Base-by-base conservation (phyloP, 208 protist species). In the Trypanosoma brucei region DNA sequence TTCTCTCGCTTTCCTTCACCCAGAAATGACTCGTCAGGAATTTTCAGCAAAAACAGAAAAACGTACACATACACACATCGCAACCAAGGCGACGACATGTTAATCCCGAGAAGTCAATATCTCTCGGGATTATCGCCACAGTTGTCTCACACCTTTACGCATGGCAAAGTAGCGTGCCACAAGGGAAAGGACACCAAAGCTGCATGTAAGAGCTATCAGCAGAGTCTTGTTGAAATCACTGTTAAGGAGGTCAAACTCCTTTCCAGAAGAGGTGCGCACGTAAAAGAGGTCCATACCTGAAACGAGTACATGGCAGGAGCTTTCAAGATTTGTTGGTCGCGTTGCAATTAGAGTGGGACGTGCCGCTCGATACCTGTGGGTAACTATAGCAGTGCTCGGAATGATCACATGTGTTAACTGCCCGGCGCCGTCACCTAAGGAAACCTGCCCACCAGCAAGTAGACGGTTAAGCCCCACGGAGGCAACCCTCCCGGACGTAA, bases 161-260 rank as follows among this genome's bases (percentile, higher is more conserved):
- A 49, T 79, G n/a, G 88, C 83, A 54, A 94, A 76, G 62, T 91
- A 88, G 14, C 83, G 80, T 48, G 63, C 76, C 2, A 93, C 48
- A 14, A 92, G 46, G 5, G 84, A 84, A 6, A 89, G 60, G 13
- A 71, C 72, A 30, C 76, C 76, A 61, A 96, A 86, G 50, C 64
- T 70, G 44, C 55, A 71, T 2, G 84, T 79, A 30, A 95, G 73
- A 1, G 77, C 59, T 36, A 97, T 73, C 9, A 97, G 78, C 14
- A 91, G 71, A 2, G 70, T 78, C 65, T 96, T 92, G 75, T 91
- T 93, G 72, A 96, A 97, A 62, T 96, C 92, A 55, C 80, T 92
- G 69, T 95, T 94, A 7, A 97, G 79, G 30, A 96, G 59, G 57
- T 97, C 92, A 65, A 96, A 97, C 40, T 86, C 79, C 68, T 97